Base-by-base conservation (phyloP, 2,329 filamentous ascomycete species). In the Kalaharituber pfeilii region DNA sequence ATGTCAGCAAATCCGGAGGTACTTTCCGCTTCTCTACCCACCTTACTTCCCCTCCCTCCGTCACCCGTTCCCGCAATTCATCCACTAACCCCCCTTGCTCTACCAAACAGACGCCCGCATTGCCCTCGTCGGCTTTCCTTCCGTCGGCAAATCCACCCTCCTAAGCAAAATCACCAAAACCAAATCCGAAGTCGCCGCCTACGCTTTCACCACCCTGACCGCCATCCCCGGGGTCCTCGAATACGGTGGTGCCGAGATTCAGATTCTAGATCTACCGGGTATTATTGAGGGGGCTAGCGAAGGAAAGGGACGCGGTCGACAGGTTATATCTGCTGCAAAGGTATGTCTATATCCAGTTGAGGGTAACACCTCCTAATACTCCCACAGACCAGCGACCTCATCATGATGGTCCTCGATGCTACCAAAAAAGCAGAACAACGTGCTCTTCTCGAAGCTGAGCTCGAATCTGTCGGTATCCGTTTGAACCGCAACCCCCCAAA, bases 91-190 rank as follows among this genome's bases (percentile, higher is more conserved):
- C 30, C n/a, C 30, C 2, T n/a, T n/a, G n/a, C n/a, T n/a, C n/a
- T 26, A 39, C 24, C 24, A 11, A n/a, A 18, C 51, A 63, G 91
- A 98, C 73, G 91, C 91, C 13, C 81, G 91, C 65, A 96, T 98
- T 70, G 87, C 93, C 1, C 79, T 98, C 1, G 93, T 98, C 53
- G 91, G 91, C n/a, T 98, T 98, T 64, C 91, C 93, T 0, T 98
- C 93, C 0, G 91, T 98, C 51, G 91, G 91, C 68, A 98, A 98
- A 73, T 98, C 91, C 2, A 98, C 91, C 0, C 96, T 98, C 67
- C 69, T 98, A n/a, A 95, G 88, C 50, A 95, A 96, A 67, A 93
- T 98, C 67, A 98, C 91, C 50, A 96, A 94, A 72, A 98, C 93
- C 36, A 87, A 86, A 66, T 94, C 87, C 51, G 89, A 95, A 68